phyloP scores from a whole-genome alignment of 202 grass and related monocot species.

The Saccharum hybrid region DNA sequence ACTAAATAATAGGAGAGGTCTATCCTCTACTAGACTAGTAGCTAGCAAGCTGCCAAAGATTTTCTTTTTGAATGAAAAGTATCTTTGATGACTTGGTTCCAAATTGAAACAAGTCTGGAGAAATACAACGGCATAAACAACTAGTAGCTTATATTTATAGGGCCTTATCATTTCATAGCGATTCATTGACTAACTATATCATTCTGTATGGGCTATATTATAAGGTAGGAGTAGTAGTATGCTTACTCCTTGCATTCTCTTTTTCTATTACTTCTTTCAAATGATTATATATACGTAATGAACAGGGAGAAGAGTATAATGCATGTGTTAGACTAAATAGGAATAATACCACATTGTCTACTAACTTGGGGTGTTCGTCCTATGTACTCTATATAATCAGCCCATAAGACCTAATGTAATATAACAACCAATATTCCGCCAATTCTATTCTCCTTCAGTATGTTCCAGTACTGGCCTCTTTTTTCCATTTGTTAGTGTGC shows the following conservation, averaged over 20 bases:
- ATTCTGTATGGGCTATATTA: neutral
- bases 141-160: neutral
- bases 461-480: neutral
- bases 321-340: too few relatives aligned
- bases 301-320: slow-evolving; percentile 16
- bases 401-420: too few relatives aligned
- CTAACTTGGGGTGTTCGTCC: too few relatives aligned
- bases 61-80: neutral
- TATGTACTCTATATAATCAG: too few relatives aligned
- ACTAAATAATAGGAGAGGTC: neutral
- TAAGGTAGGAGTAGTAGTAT: neutral
- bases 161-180: neutral
- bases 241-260: neutral
- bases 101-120: neutral
- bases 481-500: neutral
- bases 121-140: slow-evolving; percentile 4
- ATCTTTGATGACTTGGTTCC: slow-evolving; percentile 20
- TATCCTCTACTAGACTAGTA: neutral
- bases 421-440: too few relatives aligned
- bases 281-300: slow-evolving; percentile 3
- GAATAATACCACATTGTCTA: too few relatives aligned
- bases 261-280: neutral
- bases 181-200: neutral
- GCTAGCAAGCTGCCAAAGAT: neutral
- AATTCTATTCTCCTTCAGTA: too few relatives aligned